Conservation (phyloP, 2,329 filamentous ascomycete species). For the Xylaria sp. region DNA sequence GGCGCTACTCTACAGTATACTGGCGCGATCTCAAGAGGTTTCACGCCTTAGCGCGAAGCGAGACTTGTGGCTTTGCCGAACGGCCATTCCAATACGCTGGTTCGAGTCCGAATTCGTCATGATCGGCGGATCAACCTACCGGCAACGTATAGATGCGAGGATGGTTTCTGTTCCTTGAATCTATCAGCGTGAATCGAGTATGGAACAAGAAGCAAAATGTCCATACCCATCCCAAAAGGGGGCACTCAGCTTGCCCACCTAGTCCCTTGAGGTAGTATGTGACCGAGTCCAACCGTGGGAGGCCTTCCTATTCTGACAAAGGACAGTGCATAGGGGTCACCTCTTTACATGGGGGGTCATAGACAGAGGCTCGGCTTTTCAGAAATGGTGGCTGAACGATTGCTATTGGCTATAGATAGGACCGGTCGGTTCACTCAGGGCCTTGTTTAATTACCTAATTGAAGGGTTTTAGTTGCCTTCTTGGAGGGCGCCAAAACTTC, state of each 20-base stretch:
- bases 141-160: neutral
- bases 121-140: neutral
- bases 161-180: neutral
- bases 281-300: neutral
- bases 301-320: constrained; percentile 17
- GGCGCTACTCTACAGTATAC: constrained; percentile 1
- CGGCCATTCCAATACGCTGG: neutral
- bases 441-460: constrained; percentile 18
- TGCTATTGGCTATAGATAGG: constrained; percentile 6
- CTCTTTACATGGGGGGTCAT: neutral
- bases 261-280: neutral
- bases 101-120: neutral
- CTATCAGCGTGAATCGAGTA: neutral
- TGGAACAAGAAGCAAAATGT: neutral
- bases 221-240: neutral
- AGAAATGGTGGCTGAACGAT: constrained; percentile 16
- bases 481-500: neutral
- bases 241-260: neutral
- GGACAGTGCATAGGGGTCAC: constrained; percentile 22
- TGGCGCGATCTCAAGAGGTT: neutral
- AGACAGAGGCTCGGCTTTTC: neutral
- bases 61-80: neutral
- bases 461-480: neutral
- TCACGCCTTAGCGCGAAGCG: neutral
- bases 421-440: constrained; percentile 9